A percentile compares a stretch with the other conserved stretches of the same genome.
Evolutionary conservation across 1,284 basidiomycete species (phyloP).

Genomic region (Puccinia triticina): DNA sequence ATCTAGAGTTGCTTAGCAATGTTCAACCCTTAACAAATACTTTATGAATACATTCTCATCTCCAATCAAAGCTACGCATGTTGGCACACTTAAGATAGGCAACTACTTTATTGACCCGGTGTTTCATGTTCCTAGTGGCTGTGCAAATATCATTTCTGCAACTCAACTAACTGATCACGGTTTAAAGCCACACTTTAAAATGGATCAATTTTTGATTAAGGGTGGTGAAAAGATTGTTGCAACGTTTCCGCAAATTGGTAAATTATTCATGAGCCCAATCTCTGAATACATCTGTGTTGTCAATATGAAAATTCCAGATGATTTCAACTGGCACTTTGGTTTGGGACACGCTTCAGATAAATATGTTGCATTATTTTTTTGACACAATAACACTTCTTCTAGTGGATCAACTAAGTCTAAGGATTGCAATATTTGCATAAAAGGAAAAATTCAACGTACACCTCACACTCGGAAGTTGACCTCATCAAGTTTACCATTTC

Average conservation of each 20-base stretch:
- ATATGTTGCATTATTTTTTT: background rate
- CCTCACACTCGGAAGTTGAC: background rate
- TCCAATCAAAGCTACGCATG: background rate
- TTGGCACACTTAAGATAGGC: background rate
- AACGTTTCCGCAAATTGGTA: background rate
- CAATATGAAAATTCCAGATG: background rate
- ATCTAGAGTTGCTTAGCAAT: background rate
- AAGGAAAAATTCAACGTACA: background rate
- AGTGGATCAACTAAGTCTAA: background rate
- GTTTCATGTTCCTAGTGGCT: slow-evolving; percentile 9
- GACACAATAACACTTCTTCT: background rate
- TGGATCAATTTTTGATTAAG: background rate
- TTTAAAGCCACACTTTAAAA: background rate
- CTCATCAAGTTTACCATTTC: background rate
- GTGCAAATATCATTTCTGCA: background rate
- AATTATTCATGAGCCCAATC: background rate
- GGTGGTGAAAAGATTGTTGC: background rate
- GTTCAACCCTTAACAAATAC: background rate
- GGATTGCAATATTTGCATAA: background rate
- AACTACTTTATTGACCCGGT: background rate
- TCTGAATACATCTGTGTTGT: background rate
- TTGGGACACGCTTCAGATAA: slow-evolving; percentile 12
- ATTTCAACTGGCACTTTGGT: background rate
- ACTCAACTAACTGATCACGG: slow-evolving; percentile 17
- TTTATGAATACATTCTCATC: background rate